Conservation (phyloP, 805 yeast species). For the Candida anglica region DNA sequence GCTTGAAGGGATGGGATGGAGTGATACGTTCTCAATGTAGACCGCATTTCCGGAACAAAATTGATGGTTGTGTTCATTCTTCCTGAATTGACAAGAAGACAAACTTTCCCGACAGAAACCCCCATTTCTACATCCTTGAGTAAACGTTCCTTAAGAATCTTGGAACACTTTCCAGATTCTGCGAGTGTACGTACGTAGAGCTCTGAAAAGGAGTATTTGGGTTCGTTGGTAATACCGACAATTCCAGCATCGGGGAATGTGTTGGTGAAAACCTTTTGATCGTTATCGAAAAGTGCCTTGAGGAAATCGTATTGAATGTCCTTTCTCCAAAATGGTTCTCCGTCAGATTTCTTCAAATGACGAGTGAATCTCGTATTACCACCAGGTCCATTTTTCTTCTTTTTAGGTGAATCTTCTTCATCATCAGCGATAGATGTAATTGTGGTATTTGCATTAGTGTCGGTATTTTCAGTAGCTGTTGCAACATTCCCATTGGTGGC, state of each 20-base stretch:
- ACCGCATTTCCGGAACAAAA: slow-evolving; percentile 92
- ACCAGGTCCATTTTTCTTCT: neutral
- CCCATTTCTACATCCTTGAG: slow-evolving; percentile 59
- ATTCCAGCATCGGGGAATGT: slow-evolving; percentile 44
- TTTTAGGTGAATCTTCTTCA: too few species aligned
- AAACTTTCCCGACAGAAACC: slow-evolving; percentile 71
- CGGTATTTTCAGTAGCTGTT: too few species aligned
- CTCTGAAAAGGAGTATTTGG: slow-evolving; percentile 73
- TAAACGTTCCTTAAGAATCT: slow-evolving; percentile 74
- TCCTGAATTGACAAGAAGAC: slow-evolving; percentile 86
- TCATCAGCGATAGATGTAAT: too few species aligned
- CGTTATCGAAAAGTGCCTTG: slow-evolving; percentile 58
- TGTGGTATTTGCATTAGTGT: too few species aligned
- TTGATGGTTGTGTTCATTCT: slow-evolving; percentile 93
- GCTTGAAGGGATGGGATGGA: slow-evolving; percentile 88
- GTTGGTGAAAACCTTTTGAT: slow-evolving; percentile 63
- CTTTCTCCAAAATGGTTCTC: slow-evolving; percentile 84
- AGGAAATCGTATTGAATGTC: slow-evolving; percentile 87
- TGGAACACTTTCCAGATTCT: slow-evolving; percentile 78
- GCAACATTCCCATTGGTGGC: too few species aligned
- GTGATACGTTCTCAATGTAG: slow-evolving; percentile 88
- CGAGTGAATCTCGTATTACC: neutral
- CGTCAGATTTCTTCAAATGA: slow-evolving; percentile 83
- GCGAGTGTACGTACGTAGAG: slow-evolving; percentile 79
- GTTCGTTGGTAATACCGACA: slow-evolving; percentile 30